Evolutionary conservation across 1,284 basidiomycete genomes (phyloP).

Genomic region (Trametes sp.): DNA sequence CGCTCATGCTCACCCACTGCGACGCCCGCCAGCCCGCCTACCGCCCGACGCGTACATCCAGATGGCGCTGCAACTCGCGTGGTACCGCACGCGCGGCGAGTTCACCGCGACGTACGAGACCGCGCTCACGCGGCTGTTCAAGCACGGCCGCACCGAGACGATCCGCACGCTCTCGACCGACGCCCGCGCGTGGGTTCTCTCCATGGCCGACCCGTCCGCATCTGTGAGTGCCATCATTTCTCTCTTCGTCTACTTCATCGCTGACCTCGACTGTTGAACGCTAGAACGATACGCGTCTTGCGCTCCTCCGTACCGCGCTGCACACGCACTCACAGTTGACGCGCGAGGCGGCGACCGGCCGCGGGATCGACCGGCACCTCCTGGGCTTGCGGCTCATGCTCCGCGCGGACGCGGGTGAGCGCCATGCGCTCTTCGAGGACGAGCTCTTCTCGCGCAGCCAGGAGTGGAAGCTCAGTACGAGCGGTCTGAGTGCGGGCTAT

Average conservation of each 20-base stretch:
- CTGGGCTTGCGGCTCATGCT: slow-evolving; percentile 85
- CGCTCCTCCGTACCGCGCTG: slow-evolving; percentile 74
- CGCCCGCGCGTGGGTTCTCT: slow-evolving; percentile 81
- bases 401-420: slow-evolving; percentile 48
- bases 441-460: slow-evolving; percentile 80
- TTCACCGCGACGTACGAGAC: slow-evolving; percentile 97
- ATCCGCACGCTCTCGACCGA: slow-evolving; percentile 84
- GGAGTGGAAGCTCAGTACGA: slow-evolving; percentile 93
- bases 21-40: slow-evolving; percentile 60
- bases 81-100: slow-evolving; percentile 80
- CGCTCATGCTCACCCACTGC: neutral
- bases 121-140: slow-evolving; percentile 89
- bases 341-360: slow-evolving; percentile 82
- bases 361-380: slow-evolving; percentile 92
- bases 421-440: slow-evolving; percentile 76
- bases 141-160: slow-evolving; percentile 93
- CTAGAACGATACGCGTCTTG: slow-evolving; percentile 30
- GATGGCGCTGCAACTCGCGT: slow-evolving; percentile 94
- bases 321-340: slow-evolving; percentile 80
- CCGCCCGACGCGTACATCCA: slow-evolving; percentile 94
- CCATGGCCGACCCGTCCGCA: slow-evolving; percentile 67
- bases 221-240: slow-evolving; percentile 49
- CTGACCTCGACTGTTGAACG: neutral
- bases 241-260: neutral
- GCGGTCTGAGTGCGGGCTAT: slow-evolving; percentile 87